Base-by-base conservation (phyloP, 148 eudicot genomes). In the Tetragonia tetragonoides region DNA sequence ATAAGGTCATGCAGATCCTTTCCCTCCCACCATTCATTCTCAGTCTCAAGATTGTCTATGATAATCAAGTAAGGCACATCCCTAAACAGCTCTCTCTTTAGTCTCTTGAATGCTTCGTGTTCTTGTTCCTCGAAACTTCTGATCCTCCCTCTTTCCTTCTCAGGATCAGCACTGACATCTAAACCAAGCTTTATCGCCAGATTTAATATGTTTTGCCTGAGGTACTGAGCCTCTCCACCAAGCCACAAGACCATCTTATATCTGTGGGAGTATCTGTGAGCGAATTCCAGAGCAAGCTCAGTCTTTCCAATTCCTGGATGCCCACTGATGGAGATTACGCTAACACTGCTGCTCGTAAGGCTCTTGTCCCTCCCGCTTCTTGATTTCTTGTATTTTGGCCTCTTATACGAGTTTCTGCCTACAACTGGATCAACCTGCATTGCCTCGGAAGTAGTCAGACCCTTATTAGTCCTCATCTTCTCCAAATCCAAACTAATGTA, bases 11-110 rank as follows among this genome's bases (percentile, higher is more conserved):
- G 91, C 39, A 93, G 78, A 75, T 90, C 94, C 81, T 91, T 93
- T 38, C 94, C 98, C 75, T 93, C 98, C 98, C 96, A 93, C 96
- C 96, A 93, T 70, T 90, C 94, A 53, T 86, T 87, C 84, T 93
- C 98, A 1, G 86, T 87, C 77, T 93, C 96, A 16, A 93, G 88
- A 79, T 93, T 87, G 68, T 93, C 98, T 3, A 93, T 88, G 3
- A 93, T 87, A 40, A 93, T 69, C 73, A 93, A 83, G 79, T 93
- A 93, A 24, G 98, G 98, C 85, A 87, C 83, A 76, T 93, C 97
- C 24, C 91, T 81, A 62, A 91, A 93, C 14, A 93, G 68, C 84
- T 91, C 98, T 75, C 94, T 78, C 74, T 89, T 93, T 3, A 93
- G 89, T 73, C 98, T 86, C 79, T 90, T 93, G 85, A 93, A 93